phyloP scores from a whole-genome alignment of 1,139 yeast species.

The Scheffersomyces parashehatae region DNA sequence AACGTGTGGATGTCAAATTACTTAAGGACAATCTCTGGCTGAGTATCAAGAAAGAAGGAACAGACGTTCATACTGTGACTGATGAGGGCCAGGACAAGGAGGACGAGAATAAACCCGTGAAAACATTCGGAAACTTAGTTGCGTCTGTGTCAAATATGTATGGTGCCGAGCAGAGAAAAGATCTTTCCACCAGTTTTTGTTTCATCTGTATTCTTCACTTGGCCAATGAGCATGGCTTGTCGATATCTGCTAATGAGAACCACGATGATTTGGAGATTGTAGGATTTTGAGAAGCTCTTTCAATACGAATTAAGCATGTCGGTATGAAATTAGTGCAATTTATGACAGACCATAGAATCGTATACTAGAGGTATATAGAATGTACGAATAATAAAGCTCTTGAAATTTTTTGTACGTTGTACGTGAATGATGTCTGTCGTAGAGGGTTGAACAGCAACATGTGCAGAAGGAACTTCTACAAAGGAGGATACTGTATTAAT shows the following conservation, averaged over 20 bases:
- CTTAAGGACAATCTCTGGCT: conserved; percentile 86
- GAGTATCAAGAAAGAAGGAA: conserved; percentile 34
- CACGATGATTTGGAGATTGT: conserved; percentile 59
- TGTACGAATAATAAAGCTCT: too few relatives aligned
- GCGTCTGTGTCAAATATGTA: conserved; percentile 55
- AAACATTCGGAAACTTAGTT: conserved; percentile 46
- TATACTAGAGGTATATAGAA: too few relatives aligned
- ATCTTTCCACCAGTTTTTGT: conserved; percentile 28
- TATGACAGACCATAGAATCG: too few relatives aligned
- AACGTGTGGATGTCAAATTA: conserved; percentile 76
- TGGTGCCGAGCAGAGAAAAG: conserved; percentile 38
- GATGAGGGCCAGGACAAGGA: not conserved
- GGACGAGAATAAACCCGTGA: conserved; percentile 10
- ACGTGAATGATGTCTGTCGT: too few relatives aligned
- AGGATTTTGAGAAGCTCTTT: conserved; percentile 26
- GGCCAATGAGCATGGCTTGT: conserved; percentile 30
- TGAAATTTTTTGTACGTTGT: too few relatives aligned
- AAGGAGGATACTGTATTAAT: too few relatives aligned
- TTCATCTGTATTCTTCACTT: conserved; percentile 28
- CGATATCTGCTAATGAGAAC: conserved; percentile 55
- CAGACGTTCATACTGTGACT: conserved; percentile 10
- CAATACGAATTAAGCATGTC: too few relatives aligned
- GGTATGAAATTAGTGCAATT: too few relatives aligned
- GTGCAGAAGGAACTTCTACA: too few relatives aligned
- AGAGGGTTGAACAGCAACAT: too few relatives aligned